Evolutionary conservation across 768 basidiomycete species (phyloP).

Genomic region (Auricularia heimuer): DNA sequence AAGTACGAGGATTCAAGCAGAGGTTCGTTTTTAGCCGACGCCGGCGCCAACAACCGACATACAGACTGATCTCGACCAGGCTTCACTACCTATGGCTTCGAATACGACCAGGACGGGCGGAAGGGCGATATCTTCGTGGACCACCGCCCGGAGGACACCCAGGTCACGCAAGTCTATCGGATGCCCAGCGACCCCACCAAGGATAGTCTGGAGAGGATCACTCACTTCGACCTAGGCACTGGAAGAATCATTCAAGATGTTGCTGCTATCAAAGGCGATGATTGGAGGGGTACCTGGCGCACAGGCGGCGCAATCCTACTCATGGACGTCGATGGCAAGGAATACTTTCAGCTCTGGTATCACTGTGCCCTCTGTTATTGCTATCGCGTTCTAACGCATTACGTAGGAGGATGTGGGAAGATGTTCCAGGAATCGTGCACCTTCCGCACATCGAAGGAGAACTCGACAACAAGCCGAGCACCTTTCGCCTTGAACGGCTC

Average conservation of each 20-base stretch:
- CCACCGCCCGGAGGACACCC: conserved; percentile 31
- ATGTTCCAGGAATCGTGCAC: conserved; percentile 16
- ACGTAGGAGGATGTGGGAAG: conserved; percentile 35
- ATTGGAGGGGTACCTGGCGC: conserved; percentile 29
- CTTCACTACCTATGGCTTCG: conserved; percentile 21
- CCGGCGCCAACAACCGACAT: neutral
- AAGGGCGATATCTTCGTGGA: conserved; percentile 22
- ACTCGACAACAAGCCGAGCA: conserved; percentile 29
- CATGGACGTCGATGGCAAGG: conserved; percentile 11
- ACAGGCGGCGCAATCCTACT: conserved; percentile 9
- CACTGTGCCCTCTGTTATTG: conserved; percentile 3
- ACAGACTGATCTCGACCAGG: conserved; percentile 12
- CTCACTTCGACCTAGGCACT: conserved; percentile 30
- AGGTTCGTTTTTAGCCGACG: conserved; percentile 14
- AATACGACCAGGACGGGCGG: conserved; percentile 12
- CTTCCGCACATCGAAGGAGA: conserved; percentile 29
- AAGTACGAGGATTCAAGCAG: conserved; percentile 31
- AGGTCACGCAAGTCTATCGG: conserved; percentile 28
- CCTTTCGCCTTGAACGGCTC: conserved; percentile 32
- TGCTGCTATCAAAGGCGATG: conserved; percentile 26
- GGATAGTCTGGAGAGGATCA: conserved; percentile 25
- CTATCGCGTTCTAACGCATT: neutral
- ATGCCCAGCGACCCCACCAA: conserved; percentile 21
- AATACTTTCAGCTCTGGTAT: conserved; percentile 33
- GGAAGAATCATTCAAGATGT: conserved; percentile 27